These are phyloP conservation scores for Balansia obtecta DNA, from an alignment of 2,329 filamentous ascomycete genomes.

Conservation along the genomic window DNA sequence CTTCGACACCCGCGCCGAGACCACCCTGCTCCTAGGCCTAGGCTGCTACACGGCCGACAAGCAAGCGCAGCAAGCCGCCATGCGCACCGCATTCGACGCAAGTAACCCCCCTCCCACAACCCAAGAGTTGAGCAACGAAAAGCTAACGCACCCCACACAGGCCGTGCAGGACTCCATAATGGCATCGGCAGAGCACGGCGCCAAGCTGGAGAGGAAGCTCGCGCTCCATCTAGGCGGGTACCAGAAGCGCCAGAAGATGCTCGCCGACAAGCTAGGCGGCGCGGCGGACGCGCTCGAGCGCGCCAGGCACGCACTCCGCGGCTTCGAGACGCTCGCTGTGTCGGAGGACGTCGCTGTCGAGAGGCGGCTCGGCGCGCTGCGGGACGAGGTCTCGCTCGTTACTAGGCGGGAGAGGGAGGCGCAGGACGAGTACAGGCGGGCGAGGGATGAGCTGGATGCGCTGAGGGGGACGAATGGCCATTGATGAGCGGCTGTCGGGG, in stretches of 20 bases:
- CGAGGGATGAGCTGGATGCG: constrained; percentile 64
- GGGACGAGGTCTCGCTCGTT: constrained; percentile 74
- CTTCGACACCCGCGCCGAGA: constrained; percentile 41
- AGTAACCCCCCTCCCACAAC: constrained; percentile 21
- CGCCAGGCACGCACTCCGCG: constrained; percentile 57
- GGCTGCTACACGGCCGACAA: constrained; percentile 70
- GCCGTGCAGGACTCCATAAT: constrained; percentile 62
- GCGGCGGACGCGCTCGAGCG: constrained; percentile 64
- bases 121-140: too few species aligned
- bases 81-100: constrained; percentile 65
- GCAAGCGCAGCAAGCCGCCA: constrained; percentile 49
- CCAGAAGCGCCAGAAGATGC: constrained; percentile 67
- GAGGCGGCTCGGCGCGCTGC: constrained; percentile 58
- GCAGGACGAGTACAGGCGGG: constrained; percentile 69
- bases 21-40: constrained; percentile 60
- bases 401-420: constrained; percentile 76
- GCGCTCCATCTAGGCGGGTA: constrained; percentile 79
- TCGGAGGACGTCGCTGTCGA: constrained; percentile 68
- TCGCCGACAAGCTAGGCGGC: constrained; percentile 67
- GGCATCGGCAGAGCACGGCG: constrained; percentile 62
- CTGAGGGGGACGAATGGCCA: constrained; percentile 34
- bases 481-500: too few species aligned
- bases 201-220: constrained; percentile 92
- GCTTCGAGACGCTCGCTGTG: constrained; percentile 63
- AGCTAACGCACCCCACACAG: constrained; percentile 24